These are phyloP conservation scores for Nemania serpens DNA, from an alignment of 2,329 filamentous ascomycete genomes.

Conservation along the genomic window DNA sequence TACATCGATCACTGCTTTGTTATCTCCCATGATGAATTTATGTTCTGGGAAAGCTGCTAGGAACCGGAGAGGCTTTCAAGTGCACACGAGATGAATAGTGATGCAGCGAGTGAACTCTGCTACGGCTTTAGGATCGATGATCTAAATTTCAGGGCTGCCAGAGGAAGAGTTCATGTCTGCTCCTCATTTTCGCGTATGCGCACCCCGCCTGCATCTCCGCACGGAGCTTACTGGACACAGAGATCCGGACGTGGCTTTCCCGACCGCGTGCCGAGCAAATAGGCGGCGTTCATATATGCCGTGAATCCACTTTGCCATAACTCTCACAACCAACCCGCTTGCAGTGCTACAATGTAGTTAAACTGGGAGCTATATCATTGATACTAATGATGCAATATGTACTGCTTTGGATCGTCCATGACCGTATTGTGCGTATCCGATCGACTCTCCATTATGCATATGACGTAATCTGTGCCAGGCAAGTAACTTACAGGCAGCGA, in stretches of 20 bases:
- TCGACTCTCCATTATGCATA: no score
- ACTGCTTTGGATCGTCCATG: no score
- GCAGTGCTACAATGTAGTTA: no score
- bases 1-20: slow-evolving; percentile 24
- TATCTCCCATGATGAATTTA: slow-evolving; percentile 14
- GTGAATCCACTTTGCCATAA: no score
- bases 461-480: no score
- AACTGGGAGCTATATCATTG: no score
- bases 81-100: not conserved
- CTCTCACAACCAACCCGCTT: no score
- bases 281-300: no score
- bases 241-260: not conserved
- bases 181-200: not conserved
- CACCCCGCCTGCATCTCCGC: slow-evolving; percentile 11
- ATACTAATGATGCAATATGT: no score
- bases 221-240: not conserved
- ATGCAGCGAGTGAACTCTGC: no score
- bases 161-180: not conserved
- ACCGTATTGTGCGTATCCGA: no score
- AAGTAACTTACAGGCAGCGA: not conserved
- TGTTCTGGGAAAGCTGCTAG: not conserved
- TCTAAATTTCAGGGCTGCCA: not conserved
- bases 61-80: not conserved
- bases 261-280: not conserved
- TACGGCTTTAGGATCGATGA: not conserved